These are phyloP conservation scores for Sanguinoderma infundibulare DNA, from an alignment of 1,284 basidiomycete species.

Conservation along the genomic window DNA sequence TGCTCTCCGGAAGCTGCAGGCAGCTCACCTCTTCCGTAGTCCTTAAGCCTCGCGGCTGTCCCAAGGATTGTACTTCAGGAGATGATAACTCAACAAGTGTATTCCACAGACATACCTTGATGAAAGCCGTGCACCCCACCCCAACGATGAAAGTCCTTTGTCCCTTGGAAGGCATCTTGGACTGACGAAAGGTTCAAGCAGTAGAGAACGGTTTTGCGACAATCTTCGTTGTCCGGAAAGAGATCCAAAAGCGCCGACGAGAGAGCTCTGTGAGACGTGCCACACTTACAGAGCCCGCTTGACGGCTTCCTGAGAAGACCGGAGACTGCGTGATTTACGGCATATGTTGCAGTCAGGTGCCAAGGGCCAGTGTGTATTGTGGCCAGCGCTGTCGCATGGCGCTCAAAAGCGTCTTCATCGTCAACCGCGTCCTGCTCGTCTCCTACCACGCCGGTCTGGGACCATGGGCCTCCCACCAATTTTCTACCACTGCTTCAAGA, in stretches of 20 bases:
- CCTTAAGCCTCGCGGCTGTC: conserved; percentile 64
- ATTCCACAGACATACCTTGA: conserved; percentile 54
- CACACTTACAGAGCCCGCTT: not conserved
- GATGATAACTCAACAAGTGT: not conserved
- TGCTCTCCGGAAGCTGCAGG: not conserved
- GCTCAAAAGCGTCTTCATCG: not conserved
- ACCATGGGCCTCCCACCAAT: conserved; percentile 54
- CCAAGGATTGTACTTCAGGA: conserved; percentile 1
- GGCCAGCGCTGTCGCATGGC: no score
- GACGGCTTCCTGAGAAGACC: conserved; percentile 1
- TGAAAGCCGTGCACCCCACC: conserved; percentile 81
- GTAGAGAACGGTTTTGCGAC: not conserved
- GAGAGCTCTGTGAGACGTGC: no score
- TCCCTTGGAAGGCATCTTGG: conserved; percentile 37
- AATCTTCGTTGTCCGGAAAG: not conserved
- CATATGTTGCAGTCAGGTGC: not conserved
- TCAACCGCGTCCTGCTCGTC: not conserved
- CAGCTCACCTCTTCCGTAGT: conserved; percentile 68
- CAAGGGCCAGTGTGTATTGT: no score
- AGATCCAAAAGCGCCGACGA: not conserved
- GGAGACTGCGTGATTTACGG: conserved; percentile 2
- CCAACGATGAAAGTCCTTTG: conserved; percentile 74
- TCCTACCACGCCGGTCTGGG: not conserved
- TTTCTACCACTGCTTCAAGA: conserved; percentile 76
- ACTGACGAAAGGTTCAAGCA: not conserved